A percentile compares a stretch with the other conserved stretches of the same genome.
Conservation (phyloP, 345 rosid species). For the Gossypioides kirkii region DNA sequence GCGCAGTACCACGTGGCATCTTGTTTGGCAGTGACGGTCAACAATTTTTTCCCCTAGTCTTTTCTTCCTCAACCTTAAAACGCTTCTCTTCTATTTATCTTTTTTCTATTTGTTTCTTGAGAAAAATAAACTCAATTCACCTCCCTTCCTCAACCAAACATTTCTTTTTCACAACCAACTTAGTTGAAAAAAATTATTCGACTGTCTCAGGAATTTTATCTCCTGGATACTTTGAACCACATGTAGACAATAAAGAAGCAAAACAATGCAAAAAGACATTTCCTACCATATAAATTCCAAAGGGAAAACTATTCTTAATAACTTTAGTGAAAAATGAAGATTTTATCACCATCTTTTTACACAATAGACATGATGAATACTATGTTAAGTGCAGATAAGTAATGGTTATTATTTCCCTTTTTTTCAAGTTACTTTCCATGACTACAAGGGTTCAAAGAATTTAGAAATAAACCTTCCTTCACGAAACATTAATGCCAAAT, state of each 20-base stretch:
- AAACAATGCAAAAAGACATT: conserved; percentile 51
- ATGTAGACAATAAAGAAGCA: conserved; percentile 67
- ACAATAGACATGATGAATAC: neutral
- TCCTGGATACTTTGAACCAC: conserved; percentile 71
- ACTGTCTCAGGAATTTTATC: conserved; percentile 24
- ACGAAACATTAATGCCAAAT: too few species aligned
- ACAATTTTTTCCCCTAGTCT: too few species aligned
- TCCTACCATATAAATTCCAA: neutral
- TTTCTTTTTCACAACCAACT: neutral
- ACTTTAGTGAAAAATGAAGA: neutral
- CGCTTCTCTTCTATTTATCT: too few species aligned
- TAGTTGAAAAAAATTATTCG: too few species aligned
- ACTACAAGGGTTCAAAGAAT: neutral
- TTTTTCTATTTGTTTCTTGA: too few species aligned
- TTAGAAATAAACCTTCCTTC: neutral
- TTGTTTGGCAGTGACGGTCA: too few species aligned
- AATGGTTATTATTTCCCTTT: neutral
- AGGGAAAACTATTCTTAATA: neutral
- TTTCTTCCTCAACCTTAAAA: too few species aligned
- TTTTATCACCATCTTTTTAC: neutral
- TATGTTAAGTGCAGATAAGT: neutral
- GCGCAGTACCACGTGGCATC: too few species aligned
- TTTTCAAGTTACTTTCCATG: neutral
- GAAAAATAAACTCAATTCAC: too few species aligned
- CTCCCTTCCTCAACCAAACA: too few species aligned